Evolutionary conservation across 805 yeast genomes (phyloP).

Genomic region (Yueomyces sp.): DNA sequence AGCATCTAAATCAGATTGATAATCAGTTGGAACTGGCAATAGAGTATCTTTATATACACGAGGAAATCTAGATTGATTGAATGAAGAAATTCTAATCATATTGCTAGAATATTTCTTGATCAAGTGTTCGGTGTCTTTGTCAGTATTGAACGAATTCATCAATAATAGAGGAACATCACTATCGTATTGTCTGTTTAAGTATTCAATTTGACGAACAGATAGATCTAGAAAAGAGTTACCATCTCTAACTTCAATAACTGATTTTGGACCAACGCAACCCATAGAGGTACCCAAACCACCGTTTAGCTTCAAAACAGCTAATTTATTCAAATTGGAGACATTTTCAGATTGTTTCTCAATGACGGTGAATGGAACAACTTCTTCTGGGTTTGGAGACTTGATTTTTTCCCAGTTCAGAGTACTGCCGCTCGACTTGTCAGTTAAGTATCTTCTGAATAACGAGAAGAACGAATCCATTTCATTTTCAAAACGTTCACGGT

Average conservation of each 20-base stretch:
- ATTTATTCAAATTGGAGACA: constrained; percentile 44
- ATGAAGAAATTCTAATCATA: constrained; percentile 86
- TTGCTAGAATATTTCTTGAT: constrained; percentile 96
- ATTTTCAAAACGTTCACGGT: constrained; percentile 53
- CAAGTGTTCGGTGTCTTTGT: constrained; percentile 79
- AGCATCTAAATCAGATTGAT: constrained; percentile 59
- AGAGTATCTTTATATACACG: constrained; percentile 91
- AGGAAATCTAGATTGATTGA: constrained; percentile 97
- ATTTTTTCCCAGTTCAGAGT: constrained; percentile 78
- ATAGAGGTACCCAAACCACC: constrained; percentile 98
- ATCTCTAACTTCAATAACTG: constrained; percentile 96
- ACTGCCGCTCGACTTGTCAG: constrained; percentile 77
- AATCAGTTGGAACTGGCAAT: constrained; percentile 79
- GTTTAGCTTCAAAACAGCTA: constrained; percentile 90
- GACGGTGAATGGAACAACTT: constrained; percentile 67
- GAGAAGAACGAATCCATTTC: constrained; percentile 85
- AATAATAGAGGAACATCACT: constrained; percentile 90
- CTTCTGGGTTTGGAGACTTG: constrained; percentile 78
- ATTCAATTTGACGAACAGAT: constrained; percentile 93
- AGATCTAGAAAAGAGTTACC: constrained; percentile 95
- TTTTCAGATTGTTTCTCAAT: constrained; percentile 28
- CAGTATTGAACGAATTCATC: constrained; percentile 98
- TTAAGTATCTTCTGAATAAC: constrained; percentile 79
- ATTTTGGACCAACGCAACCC: constrained; percentile 97
- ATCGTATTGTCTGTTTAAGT: constrained; percentile 78